A percentile compares a stretch with the other conserved stretches of the same genome.
Evolutionary conservation across 2,329 filamentous ascomycete genomes (phyloP).

Genomic region (Fusarium denticulatum): DNA sequence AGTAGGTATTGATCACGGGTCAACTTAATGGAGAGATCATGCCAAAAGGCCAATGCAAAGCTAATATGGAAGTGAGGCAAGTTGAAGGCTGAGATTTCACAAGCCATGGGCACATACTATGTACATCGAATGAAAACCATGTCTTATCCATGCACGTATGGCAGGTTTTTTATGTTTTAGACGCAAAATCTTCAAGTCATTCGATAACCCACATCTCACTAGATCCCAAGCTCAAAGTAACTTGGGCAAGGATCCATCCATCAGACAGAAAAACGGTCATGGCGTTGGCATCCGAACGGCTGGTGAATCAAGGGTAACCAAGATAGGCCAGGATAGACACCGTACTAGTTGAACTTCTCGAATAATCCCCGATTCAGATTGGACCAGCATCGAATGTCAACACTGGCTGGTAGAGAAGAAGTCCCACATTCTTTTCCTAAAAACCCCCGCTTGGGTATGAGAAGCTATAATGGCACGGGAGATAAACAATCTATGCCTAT

Average conservation of each 20-base stretch:
- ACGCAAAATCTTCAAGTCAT: constrained; percentile 16
- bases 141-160: background rate
- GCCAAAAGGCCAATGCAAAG: background rate
- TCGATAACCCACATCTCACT: constrained; percentile 31
- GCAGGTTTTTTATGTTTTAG: background rate
- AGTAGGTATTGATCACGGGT: background rate
- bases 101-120: background rate
- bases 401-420: background rate
- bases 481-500: background rate
- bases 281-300: background rate
- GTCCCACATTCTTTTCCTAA: constrained; percentile 5
- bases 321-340: background rate
- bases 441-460: background rate
- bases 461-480: background rate
- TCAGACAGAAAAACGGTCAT: constrained; percentile 8
- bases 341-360: constrained; percentile 9
- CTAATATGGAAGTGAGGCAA: constrained; percentile 7
- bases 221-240: constrained; percentile 3
- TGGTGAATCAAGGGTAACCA: background rate
- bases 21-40: background rate
- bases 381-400: background rate
- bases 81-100: background rate
- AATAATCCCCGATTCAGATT: constrained; percentile 17
- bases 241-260: background rate
- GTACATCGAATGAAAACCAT: background rate